phyloP scores from a whole-genome alignment of 345 rosid genomes.

The Citrus inodora region DNA sequence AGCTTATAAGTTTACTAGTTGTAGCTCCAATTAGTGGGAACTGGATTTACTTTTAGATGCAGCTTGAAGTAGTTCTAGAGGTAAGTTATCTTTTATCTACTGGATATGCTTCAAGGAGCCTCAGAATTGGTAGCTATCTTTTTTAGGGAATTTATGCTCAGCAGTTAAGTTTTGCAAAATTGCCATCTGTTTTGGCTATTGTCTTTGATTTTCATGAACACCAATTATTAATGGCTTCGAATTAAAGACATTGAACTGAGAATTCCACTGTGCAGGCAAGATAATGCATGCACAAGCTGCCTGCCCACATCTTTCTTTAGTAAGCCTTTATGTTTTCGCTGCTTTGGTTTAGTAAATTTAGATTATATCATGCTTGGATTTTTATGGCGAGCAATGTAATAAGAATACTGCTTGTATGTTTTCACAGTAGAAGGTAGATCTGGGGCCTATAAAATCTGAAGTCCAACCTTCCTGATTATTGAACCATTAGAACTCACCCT shows the following conservation, averaged over 20 bases:
- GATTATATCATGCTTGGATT: neutral
- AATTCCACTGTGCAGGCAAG: neutral
- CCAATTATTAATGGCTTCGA: neutral
- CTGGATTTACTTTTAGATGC: slow-evolving; percentile 11
- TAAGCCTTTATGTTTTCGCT: neutral
- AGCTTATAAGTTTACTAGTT: neutral
- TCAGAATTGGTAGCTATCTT: neutral
- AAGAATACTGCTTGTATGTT: neutral
- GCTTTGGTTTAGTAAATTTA: neutral
- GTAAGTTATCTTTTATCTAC: neutral
- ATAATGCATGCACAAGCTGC: neutral
- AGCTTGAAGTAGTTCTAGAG: slow-evolving; percentile 2
- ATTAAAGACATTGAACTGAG: neutral
- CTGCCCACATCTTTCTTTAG: neutral
- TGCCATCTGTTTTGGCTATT: neutral
- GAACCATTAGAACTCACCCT: neutral
- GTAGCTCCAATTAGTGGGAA: slow-evolving; percentile 4
- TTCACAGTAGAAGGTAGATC: neutral
- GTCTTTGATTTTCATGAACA: neutral
- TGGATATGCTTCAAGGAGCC: neutral
- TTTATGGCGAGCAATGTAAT: neutral
- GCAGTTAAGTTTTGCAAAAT: neutral
- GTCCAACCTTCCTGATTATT: neutral
- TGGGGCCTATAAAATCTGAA: neutral
- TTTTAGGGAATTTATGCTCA: neutral